Evolutionary conservation across 1,284 basidiomycete species (phyloP), one percentile per base, ranked within the genome.

Genomic region (Mycosarcoma mackinlayi): DNA sequence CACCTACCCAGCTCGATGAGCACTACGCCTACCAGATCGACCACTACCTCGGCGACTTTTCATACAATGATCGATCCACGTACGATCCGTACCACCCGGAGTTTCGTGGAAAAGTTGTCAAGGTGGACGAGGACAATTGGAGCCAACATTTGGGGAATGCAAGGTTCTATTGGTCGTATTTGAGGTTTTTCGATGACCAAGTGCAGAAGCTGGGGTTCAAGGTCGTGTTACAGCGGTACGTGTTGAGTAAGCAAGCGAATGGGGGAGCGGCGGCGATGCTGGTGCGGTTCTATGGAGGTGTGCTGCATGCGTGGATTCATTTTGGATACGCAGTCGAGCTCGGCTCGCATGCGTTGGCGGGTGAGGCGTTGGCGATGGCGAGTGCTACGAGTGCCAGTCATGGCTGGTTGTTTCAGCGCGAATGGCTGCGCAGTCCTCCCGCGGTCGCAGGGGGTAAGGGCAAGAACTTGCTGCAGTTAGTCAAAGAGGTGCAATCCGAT

Each of bases 291-390:
- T 70, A 82, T 4, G 77, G 74, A 1, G 82, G 81, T 6, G 82
- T 78, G 4, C 40, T 83, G n/a, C 82, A 84, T 53, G 72, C 75
- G 2, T 34, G 81, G 28, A 84, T 84, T 39, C 80, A 83, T 44
- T 67, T 80, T 25, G 81, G 82, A 1, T 76, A 82, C 42, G 83
- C 79, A 7, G 44, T 80, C 49, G 83, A 84, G 49, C 74, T 81
- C 25, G 54, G 59, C 0, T 16, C 79, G 27, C 52, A 61, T 11
- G 73, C 44, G 6, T 14, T 83, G 9, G 77, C 77, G 1, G 78
- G 78, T 0, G 81, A 83, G 56, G 82, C 71, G n/a, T 45, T 75
- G 45, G 68, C 73, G 1, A 75, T 75, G 73, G 58, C 69, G 1
- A 23, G 52, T 2, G 41, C 44, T 1, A 75, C 73, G 1, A 27